phyloP scores from a whole-genome alignment of 1,139 yeast species.

The Candida buenavistaensis region DNA sequence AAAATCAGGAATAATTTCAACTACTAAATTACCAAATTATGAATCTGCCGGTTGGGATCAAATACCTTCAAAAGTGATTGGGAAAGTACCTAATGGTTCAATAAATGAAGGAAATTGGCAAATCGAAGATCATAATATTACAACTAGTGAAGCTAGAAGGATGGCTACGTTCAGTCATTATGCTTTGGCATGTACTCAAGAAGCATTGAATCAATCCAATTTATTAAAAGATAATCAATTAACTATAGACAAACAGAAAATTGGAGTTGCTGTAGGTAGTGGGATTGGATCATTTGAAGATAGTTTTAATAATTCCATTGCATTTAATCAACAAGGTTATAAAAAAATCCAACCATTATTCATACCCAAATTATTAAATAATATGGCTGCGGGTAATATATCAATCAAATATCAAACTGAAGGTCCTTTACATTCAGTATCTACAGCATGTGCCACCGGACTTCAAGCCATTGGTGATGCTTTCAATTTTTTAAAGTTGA shows the following conservation, averaged over 20 bases:
- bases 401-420: slow-evolving; percentile 72
- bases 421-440: slow-evolving; percentile 87
- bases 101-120: slow-evolving; percentile 53
- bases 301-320: slow-evolving; percentile 57
- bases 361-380: slow-evolving; percentile 78
- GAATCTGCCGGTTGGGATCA: slow-evolving; percentile 45
- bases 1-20: slow-evolving; percentile 58
- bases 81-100: slow-evolving; percentile 63
- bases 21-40: slow-evolving; percentile 49
- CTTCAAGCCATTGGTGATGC: slow-evolving; percentile 95
- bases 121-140: slow-evolving; percentile 40
- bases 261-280: slow-evolving; percentile 87
- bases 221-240: slow-evolving; percentile 25
- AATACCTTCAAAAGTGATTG: slow-evolving; percentile 77
- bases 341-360: slow-evolving; percentile 80
- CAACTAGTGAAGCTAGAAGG: slow-evolving; percentile 52
- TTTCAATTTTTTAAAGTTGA: slow-evolving; percentile 70
- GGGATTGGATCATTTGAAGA: slow-evolving; percentile 92
- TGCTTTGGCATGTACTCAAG: slow-evolving; percentile 73
- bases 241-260: slow-evolving; percentile 26
- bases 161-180: slow-evolving; percentile 76
- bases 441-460: slow-evolving; percentile 98
- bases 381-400: slow-evolving; percentile 95
- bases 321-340: slow-evolving; percentile 55
- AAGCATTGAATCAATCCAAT: slow-evolving; percentile 71